These are phyloP conservation scores for Cornus controversa DNA, from an alignment of 148 eudicot species.

Conservation along the genomic window DNA sequence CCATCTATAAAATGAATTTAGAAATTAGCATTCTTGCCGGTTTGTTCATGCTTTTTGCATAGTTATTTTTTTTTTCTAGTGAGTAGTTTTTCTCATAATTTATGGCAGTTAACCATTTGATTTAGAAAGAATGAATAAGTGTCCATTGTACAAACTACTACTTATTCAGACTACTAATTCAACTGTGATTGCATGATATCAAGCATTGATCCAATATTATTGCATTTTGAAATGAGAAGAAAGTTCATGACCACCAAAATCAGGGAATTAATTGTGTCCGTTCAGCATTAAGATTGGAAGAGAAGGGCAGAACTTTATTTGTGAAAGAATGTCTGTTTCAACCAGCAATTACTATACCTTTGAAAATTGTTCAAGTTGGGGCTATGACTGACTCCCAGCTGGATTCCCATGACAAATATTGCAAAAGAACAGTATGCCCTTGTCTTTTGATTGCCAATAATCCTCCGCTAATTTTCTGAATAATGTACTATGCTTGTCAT, in stretches of 20 bases:
- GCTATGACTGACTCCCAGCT: not conserved
- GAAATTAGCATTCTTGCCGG: not conserved
- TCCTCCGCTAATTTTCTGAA: slow-evolving; percentile 16
- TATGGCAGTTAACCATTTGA: too few relatives aligned
- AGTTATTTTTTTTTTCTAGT: not conserved
- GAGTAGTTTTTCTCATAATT: too few relatives aligned
- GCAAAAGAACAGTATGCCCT: slow-evolving; percentile 6
- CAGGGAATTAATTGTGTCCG: slow-evolving; percentile 3
- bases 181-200: not conserved
- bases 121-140: too few relatives aligned
- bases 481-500: slow-evolving; percentile 10
- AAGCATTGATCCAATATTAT: not conserved
- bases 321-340: slow-evolving; percentile 4
- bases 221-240: not conserved
- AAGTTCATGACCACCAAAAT: not conserved
- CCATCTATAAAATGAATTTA: not conserved
- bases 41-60: not conserved
- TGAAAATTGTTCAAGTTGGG: slow-evolving; percentile 14
- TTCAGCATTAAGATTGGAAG: too few relatives aligned
- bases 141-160: too few relatives aligned
- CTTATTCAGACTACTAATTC: not conserved
- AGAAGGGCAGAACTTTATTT: slow-evolving; percentile 1
- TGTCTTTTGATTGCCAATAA: slow-evolving; percentile 20
- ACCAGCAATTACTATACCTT: slow-evolving; percentile 24
- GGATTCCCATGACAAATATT: too few relatives aligned